Evolutionary conservation across 345 rosid genomes (phyloP).

Genomic region (Combretum micranthum): DNA sequence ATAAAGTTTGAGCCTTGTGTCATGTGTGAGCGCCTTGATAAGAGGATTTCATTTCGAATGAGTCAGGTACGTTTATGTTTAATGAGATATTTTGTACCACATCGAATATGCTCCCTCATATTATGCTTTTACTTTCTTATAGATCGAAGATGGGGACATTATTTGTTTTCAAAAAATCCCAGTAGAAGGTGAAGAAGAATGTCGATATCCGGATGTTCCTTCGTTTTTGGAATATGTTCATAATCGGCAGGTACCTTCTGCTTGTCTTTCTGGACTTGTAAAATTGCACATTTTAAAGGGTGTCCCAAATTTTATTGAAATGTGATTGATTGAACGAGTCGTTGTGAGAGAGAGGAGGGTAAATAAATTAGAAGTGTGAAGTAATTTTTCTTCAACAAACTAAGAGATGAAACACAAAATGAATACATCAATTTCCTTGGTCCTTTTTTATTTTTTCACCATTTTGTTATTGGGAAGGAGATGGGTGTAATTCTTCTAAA

Average conservation of each 20-base stretch:
- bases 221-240: slow-evolving; percentile 89
- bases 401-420: background rate
- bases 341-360: too few relatives aligned
- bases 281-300: background rate
- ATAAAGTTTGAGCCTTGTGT: slow-evolving; percentile 88
- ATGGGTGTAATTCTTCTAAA: too few relatives aligned
- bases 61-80: slow-evolving; percentile 53
- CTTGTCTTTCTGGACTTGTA: background rate
- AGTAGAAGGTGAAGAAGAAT: slow-evolving; percentile 42
- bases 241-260: slow-evolving; percentile 72
- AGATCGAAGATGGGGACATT: slow-evolving; percentile 97
- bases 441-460: too few relatives aligned
- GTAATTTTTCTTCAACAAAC: background rate
- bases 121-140: slow-evolving; percentile 12
- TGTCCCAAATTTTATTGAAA: too few relatives aligned
- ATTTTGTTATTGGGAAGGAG: too few relatives aligned
- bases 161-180: slow-evolving; percentile 85
- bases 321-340: too few relatives aligned
- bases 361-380: too few relatives aligned
- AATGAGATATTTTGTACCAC: slow-evolving; percentile 1
- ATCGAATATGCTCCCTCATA: background rate
- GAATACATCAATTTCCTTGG: too few relatives aligned
- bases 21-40: slow-evolving; percentile 89
- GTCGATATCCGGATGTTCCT: slow-evolving; percentile 68
- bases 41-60: slow-evolving; percentile 51